These are phyloP conservation scores for Backusella tuberculispora DNA, from an alignment of 192 early-diverging fungal species.

Conservation along the genomic window DNA sequence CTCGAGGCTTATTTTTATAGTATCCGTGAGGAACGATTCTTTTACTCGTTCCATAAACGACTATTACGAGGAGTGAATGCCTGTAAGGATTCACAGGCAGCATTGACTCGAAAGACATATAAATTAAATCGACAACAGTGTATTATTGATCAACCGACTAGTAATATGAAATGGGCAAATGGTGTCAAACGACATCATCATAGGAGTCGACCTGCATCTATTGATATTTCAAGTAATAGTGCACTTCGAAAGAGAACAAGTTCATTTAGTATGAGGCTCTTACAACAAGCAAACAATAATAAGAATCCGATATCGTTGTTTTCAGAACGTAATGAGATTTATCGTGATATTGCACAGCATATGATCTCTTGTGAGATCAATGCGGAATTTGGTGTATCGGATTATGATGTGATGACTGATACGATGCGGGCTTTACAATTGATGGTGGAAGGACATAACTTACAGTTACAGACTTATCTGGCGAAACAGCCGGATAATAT, in stretches of 20 bases:
- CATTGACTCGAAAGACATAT: constrained; percentile 1
- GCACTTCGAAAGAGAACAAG: constrained; percentile 15
- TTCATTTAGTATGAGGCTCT: not conserved
- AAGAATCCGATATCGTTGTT: not conserved
- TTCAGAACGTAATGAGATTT: not conserved
- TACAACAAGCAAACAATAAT: not conserved
- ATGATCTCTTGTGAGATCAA: constrained; percentile 20
- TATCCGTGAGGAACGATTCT: constrained; percentile 34
- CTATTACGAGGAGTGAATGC: constrained; percentile 16
- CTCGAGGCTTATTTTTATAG: constrained; percentile 34
- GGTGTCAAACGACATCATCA: no score
- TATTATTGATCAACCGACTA: not conserved
- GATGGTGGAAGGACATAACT: constrained; percentile 37
- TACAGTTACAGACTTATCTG: constrained; percentile 27
- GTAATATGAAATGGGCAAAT: not conserved
- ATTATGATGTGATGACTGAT: constrained; percentile 28
- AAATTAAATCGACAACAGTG: constrained; percentile 31
- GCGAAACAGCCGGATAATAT: constrained; percentile 36
- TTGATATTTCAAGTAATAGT: not conserved
- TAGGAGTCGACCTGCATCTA: not conserved
- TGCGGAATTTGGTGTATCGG: constrained; percentile 16
- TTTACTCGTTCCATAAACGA: constrained; percentile 34
- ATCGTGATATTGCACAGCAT: constrained; percentile 8
- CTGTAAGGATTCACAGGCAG: constrained; percentile 27
- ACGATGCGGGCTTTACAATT: constrained; percentile 30